phyloP scores from a whole-genome alignment of 78 protist species.

The Tieghemostelium lacteum region DNA sequence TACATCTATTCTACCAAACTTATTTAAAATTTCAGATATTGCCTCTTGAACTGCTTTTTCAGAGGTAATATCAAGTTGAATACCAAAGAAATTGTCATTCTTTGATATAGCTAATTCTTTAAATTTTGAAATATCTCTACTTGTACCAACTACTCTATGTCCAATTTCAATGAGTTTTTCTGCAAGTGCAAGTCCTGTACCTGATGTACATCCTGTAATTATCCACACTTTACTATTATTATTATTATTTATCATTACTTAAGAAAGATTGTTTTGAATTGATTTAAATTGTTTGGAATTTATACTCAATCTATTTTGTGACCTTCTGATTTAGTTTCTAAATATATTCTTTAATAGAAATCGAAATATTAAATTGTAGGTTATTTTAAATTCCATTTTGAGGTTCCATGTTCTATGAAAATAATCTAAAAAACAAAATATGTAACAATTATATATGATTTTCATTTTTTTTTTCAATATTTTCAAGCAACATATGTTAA shows the following conservation, averaged over 20 bases:
- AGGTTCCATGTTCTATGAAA: too few relatives aligned
- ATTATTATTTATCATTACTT: too few relatives aligned
- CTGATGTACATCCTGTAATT: constrained; percentile 23
- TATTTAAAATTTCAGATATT: too few relatives aligned
- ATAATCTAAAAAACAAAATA: too few relatives aligned
- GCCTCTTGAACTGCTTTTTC: neutral
- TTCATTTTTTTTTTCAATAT: too few relatives aligned
- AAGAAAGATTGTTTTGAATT: too few relatives aligned
- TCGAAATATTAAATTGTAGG: neutral
- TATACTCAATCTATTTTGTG: neutral
- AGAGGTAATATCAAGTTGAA: neutral
- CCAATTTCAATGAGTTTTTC: neutral
- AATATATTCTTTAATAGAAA: neutral
- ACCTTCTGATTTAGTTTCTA: neutral
- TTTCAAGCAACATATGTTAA: too few relatives aligned
- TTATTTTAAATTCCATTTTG: too few relatives aligned
- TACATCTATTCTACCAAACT: neutral
- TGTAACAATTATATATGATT: too few relatives aligned
- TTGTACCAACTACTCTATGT: neutral
- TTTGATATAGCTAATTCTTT: neutral
- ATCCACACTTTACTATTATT: constrained; percentile 8
- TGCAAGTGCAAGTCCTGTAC: constrained; percentile 8
- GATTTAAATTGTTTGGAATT: neutral
- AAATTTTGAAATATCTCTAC: neutral
- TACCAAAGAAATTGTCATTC: neutral